Conservation (phyloP, 345 rosid genomes). For the Carallia brachiata region DNA sequence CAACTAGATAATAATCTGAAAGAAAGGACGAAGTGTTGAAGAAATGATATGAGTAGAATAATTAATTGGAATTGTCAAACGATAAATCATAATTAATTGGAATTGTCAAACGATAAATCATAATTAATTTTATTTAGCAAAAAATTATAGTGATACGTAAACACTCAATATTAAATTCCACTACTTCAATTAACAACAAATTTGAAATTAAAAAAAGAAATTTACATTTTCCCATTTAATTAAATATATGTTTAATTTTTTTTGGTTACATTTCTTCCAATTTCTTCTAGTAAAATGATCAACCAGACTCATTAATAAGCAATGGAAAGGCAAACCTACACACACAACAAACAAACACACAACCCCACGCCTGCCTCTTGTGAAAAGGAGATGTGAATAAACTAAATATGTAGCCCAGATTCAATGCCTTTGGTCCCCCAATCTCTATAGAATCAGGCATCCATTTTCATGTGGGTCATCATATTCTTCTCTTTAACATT, state of each 20-base stretch:
- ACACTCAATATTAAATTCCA: no score
- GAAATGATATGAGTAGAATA: conserved; percentile 11
- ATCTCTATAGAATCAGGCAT: conserved; percentile 31
- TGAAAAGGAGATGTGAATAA: conserved; percentile 21
- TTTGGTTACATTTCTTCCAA: background rate
- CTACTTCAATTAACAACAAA: no score
- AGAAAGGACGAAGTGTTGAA: background rate
- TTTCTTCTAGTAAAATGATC: conserved; percentile 10
- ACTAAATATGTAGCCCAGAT: background rate
- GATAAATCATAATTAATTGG: conserved; percentile 24
- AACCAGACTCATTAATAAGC: background rate
- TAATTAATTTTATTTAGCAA: no score
- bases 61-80: conserved; percentile 41
- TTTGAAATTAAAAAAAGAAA: no score
- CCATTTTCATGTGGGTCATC: conserved; percentile 29
- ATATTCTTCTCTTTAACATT: conserved; percentile 16
- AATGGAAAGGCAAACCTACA: background rate
- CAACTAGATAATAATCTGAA: conserved; percentile 1
- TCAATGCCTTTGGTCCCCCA: conserved; percentile 24
- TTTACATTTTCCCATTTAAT: no score
- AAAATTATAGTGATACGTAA: no score
- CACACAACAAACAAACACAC: background rate
- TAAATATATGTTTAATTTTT: no score
- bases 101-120: conserved; percentile 36
- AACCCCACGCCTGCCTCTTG: background rate